These are phyloP conservation scores for Diutina mesorugosa DNA, from an alignment of 1,139 yeast species.

Conservation along the genomic window DNA sequence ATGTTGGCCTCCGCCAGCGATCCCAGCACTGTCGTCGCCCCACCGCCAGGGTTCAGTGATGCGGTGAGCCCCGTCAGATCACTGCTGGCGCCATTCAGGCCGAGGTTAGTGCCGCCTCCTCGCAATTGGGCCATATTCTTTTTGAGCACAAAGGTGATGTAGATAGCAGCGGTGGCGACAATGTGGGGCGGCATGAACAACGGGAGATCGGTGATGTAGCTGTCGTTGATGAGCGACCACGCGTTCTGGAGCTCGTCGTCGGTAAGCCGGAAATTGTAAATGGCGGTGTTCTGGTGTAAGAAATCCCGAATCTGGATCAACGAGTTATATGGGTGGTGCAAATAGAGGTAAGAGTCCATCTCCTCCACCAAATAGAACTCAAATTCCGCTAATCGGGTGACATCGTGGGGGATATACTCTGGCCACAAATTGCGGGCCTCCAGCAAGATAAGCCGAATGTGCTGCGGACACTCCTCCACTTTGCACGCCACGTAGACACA, in stretches of 20 bases:
- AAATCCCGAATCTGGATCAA: constrained; percentile 48
- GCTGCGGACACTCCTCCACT: constrained; percentile 92
- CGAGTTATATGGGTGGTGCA: constrained; percentile 84
- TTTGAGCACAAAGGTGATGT: constrained; percentile 54
- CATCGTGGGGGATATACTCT: constrained; percentile 83
- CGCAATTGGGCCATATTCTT: constrained; percentile 17
- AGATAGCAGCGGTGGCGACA: constrained; percentile 75
- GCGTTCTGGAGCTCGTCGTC: constrained; percentile 72
- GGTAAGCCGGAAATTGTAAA: constrained; percentile 20
- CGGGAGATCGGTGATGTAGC: constrained; percentile 79
- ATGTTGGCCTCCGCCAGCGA: constrained; percentile 8
- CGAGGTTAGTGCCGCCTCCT: constrained; percentile 7
- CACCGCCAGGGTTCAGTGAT: neutral
- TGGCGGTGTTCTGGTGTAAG: constrained; percentile 13
- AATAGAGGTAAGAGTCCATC: constrained; percentile 63
- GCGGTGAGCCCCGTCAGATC: neutral
- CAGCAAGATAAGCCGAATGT: constrained; percentile 65
- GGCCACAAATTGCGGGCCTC: constrained; percentile 94
- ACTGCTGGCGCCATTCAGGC: neutral
- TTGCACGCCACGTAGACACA: constrained; percentile 85
- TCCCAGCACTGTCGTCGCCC: constrained; percentile 1
- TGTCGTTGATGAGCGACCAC: constrained; percentile 86
- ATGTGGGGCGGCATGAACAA: constrained; percentile 81
- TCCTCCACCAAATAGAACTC: constrained; percentile 91
- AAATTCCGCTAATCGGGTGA: constrained; percentile 89